A percentile compares a stretch with the other conserved stretches of the same genome.
Evolutionary conservation across 2,329 filamentous ascomycete species (phyloP).

Genomic region (Pyrenophora tritici-repentis): DNA sequence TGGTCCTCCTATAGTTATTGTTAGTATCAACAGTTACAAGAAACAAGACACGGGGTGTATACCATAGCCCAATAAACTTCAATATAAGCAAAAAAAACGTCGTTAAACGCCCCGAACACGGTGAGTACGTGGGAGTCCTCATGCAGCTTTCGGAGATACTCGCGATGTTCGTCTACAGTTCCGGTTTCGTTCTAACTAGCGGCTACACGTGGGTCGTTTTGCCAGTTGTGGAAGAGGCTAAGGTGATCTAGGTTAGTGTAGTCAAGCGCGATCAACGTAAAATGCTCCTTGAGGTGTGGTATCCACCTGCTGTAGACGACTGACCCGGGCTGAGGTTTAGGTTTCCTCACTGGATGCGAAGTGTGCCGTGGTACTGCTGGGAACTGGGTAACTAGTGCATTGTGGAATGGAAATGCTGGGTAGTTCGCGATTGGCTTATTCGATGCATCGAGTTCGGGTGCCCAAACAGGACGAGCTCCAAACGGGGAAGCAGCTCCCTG

Average conservation of each 20-base stretch:
- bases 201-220: conserved; percentile 81
- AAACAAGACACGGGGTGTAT: conserved; percentile 33
- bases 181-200: conserved; percentile 81
- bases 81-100: conserved; percentile 74
- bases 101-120: conserved; percentile 73
- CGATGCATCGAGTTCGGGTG: conserved; percentile 38
- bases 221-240: conserved; percentile 77
- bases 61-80: conserved; percentile 80
- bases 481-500: conserved; percentile 52
- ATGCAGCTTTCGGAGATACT: conserved; percentile 71
- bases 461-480: conserved; percentile 50
- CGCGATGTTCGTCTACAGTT: conserved; percentile 72
- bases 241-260: conserved; percentile 68
- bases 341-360: conserved; percentile 71
- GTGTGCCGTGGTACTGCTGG: conserved; percentile 59
- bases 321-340: conserved; percentile 72
- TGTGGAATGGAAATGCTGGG: conserved; percentile 50
- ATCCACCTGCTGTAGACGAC: conserved; percentile 80
- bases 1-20: conserved; percentile 59
- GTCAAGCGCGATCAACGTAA: conserved; percentile 75
- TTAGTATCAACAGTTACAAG: background rate
- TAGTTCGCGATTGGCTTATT: conserved; percentile 50
- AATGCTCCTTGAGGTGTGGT: conserved; percentile 74
- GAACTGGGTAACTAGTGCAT: conserved; percentile 55
- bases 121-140: conserved; percentile 73